Evolutionary conservation across 75 land plant species (phyloP).

Genomic region (Selaginella tamariscina): DNA sequence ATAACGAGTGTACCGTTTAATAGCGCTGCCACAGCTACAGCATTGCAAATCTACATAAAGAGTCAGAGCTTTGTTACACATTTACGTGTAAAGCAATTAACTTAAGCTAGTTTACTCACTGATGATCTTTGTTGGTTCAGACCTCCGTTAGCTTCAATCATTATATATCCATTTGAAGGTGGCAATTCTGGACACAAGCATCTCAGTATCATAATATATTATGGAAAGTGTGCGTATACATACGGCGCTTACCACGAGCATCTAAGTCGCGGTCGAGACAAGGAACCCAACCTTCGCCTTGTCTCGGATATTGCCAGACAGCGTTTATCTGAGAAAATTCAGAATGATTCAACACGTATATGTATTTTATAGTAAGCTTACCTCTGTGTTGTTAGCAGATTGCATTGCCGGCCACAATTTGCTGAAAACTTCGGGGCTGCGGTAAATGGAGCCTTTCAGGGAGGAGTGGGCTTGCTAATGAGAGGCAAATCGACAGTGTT

Average conservation of each 20-base stretch:
- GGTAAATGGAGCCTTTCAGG: conserved; percentile 58
- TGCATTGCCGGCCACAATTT: conserved; percentile 67
- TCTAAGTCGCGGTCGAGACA: conserved; percentile 32
- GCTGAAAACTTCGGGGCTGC: conserved; percentile 65
- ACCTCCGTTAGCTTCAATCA: conserved; percentile 86
- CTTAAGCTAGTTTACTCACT: too few species aligned
- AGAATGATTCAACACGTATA: conserved; percentile 2
- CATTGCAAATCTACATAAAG: conserved; percentile 78
- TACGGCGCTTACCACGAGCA: background rate
- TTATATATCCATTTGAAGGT: conserved; percentile 40
- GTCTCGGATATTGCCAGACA: conserved; percentile 59
- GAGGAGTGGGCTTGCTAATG: conserved; percentile 20
- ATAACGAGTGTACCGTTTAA: conserved; percentile 73
- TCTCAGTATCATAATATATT: conserved; percentile 15
- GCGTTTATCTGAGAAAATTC: conserved; percentile 40
- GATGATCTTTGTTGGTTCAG: conserved; percentile 77
- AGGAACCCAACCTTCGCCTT: conserved; percentile 64
- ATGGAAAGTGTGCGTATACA: background rate
- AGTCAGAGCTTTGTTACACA: too few species aligned
- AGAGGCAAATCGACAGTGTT: conserved; percentile 30
- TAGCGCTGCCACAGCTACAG: conserved; percentile 75
- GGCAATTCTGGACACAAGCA: conserved; percentile 34
- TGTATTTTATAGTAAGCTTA: conserved; percentile 17
- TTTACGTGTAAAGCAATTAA: too few species aligned
- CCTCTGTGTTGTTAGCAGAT: conserved; percentile 25